A percentile compares a stretch with the other conserved stretches of the same genome.
phyloP scores from a whole-genome alignment of 345 rosid genomes.

The Euphorbia peplus region DNA sequence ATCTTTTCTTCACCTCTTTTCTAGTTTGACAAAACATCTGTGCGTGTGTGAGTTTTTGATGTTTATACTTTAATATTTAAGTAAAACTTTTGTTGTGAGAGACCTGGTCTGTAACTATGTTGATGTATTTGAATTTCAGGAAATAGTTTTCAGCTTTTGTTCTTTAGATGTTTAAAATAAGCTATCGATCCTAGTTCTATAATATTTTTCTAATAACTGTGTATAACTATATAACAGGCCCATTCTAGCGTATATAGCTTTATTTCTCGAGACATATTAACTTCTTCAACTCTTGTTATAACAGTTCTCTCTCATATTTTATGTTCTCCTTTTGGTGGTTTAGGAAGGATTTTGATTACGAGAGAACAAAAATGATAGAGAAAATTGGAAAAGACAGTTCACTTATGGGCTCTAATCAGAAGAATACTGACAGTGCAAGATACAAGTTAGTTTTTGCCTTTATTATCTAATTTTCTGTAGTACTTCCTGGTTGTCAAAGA shows the following conservation, averaged over 20 bases:
- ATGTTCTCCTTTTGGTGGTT: slow-evolving; percentile 1
- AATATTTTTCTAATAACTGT: not conserved
- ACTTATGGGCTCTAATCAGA: not conserved
- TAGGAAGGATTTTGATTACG: slow-evolving; percentile 7
- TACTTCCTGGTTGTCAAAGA: not conserved
- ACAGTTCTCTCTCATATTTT: not conserved
- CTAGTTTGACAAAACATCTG: too few species aligned
- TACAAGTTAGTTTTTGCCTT: slow-evolving; percentile 3
- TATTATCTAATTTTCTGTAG: not conserved
- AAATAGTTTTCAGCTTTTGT: not conserved
- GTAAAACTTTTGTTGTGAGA: not conserved
- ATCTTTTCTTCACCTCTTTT: too few species aligned
- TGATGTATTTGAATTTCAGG: not conserved
- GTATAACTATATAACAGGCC: not conserved
- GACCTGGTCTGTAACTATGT: not conserved
- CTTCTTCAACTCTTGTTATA: not conserved
- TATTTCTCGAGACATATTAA: not conserved
- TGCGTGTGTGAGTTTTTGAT: too few species aligned
- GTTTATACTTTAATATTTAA: too few species aligned
- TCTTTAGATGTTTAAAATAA: not conserved
- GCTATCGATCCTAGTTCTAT: not conserved
- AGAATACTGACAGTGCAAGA: not conserved
- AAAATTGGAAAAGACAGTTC: not conserved
- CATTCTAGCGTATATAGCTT: not conserved
- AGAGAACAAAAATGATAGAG: slow-evolving; percentile 9